Conservation (phyloP, 2,329 filamentous ascomycete genomes). For the Colletotrichum sp. region DNA sequence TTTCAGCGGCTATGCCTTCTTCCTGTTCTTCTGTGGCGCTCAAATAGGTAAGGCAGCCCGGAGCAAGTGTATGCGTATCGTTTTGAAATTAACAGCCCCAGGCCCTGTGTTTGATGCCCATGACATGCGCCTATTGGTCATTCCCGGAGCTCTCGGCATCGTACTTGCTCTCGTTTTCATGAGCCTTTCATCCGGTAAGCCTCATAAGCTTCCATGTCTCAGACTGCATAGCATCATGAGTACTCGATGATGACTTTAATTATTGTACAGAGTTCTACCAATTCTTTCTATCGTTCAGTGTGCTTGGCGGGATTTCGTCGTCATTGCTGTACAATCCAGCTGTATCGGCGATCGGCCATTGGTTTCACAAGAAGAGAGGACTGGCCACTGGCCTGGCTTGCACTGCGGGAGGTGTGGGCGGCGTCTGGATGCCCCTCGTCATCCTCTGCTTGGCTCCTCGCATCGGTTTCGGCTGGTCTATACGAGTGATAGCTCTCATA, state of each 20-base stretch:
- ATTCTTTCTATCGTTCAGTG: slow-evolving; percentile 51
- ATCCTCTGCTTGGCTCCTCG: slow-evolving; percentile 28
- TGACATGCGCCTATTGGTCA: not conserved
- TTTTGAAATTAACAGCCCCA: not conserved
- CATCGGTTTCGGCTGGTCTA: slow-evolving; percentile 35
- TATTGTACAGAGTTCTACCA: not conserved
- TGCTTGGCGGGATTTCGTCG: slow-evolving; percentile 68
- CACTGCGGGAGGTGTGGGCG: slow-evolving; percentile 66
- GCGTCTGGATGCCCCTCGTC: slow-evolving; percentile 53
- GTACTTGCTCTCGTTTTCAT: not conserved
- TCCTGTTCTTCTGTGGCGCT: slow-evolving; percentile 73
- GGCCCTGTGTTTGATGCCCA: not conserved
- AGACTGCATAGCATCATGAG: not conserved
- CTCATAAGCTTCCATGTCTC: not conserved
- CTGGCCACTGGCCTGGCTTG: slow-evolving; percentile 73
- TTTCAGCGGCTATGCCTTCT: slow-evolving; percentile 72
- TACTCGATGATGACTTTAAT: not conserved
- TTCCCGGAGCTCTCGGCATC: not conserved
- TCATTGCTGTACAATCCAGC: slow-evolving; percentile 74
- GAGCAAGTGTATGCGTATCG: not conserved
- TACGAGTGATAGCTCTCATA: not conserved
- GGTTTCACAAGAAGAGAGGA: slow-evolving; percentile 67
- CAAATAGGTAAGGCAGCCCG: slow-evolving; percentile 56
- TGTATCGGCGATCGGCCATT: slow-evolving; percentile 71
- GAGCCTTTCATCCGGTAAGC: not conserved